Evolutionary conservation across 2,329 filamentous ascomycete species (phyloP).

Genomic region (Leptoxyphium fumago): DNA sequence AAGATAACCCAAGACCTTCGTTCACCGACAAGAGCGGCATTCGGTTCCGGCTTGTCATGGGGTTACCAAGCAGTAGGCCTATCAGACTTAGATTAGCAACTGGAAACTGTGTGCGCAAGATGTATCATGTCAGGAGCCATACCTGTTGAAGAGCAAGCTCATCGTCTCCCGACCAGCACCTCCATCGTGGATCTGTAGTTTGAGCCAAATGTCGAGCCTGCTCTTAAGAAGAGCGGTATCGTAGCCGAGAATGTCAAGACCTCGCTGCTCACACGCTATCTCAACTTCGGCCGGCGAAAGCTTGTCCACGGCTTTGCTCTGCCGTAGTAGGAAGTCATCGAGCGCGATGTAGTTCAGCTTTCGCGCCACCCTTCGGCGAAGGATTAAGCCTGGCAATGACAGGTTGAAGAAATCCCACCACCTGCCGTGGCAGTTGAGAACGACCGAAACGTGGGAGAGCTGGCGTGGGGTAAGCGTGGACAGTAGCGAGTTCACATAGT

Average conservation of each 20-base stretch:
- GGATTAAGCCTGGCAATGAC: slow-evolving; percentile 33
- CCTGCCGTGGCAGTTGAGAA: slow-evolving; percentile 25
- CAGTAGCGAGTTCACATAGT: slow-evolving; percentile 6
- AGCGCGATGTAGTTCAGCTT: slow-evolving; percentile 48
- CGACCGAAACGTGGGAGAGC: slow-evolving; percentile 26
- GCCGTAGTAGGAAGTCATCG: slow-evolving; percentile 56
- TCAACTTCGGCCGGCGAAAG: slow-evolving; percentile 25
- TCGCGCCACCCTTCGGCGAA: slow-evolving; percentile 38
- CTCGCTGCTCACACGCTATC: slow-evolving; percentile 23
- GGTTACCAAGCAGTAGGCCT: too few relatives aligned
- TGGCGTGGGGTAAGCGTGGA: slow-evolving; percentile 21
- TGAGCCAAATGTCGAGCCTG: slow-evolving; percentile 26
- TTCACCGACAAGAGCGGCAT: too few relatives aligned
- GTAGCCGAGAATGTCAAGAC: slow-evolving; percentile 18
- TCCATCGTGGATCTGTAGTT: slow-evolving; percentile 23
- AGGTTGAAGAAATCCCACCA: slow-evolving; percentile 32
- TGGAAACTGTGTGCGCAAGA: too few relatives aligned
- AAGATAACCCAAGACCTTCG: too few relatives aligned
- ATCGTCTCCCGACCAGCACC: slow-evolving; percentile 14
- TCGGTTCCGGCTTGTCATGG: too few relatives aligned
- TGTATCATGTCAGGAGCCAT: slow-evolving; percentile 2
- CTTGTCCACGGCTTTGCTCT: slow-evolving; percentile 48
- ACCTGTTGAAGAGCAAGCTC: slow-evolving; percentile 22
- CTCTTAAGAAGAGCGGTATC: slow-evolving; percentile 12
- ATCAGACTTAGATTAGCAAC: too few relatives aligned